Evolutionary conservation across 176 grass and related monocot genomes (phyloP), one percentile per base, ranked within the genome.

Genomic region (Metroxylon sagu): DNA sequence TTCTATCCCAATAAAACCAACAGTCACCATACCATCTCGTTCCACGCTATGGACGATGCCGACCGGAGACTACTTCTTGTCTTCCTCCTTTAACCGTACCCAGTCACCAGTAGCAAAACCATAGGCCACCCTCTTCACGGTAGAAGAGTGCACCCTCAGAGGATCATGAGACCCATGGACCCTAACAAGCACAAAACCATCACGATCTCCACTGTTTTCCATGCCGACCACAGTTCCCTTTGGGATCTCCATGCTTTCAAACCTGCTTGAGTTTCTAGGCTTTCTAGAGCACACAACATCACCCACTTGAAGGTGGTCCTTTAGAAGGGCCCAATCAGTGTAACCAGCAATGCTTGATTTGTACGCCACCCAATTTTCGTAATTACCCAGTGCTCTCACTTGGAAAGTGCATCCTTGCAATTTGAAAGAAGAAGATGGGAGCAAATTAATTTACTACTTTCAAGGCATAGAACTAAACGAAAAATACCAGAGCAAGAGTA

Each of bases 11-110:
- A 98, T 98, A 61, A 98, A 67, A 29, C 87, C 93, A 54, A 88
- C 84, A 1, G 66, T 48, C 8, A 85, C 87, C 18, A 29, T 50
- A 57, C 87, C 93, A 10, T 68, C 65, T 23, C 88, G 84, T 60
- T 74, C 79, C 15, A 92, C 83, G 59, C 84, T 85, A 54, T 92
- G 93, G 59, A 98, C 81, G 82, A 98, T 85, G 51, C 93, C 93
- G 0, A 92, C 76, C 15, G 77, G 81, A 29, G 84, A 92, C n/a
- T 52, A 59, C 56, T 77, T 85, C 64, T 77, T 90, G 64, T 80
- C 72, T 14, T 92, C 87, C 58, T 88, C 79, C 74, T 65, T 85
- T 25, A 92, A 66, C 23, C 81, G 74, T 19, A 98, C 87, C 93
- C 93, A 98, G 61, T 89, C 84, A 48, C 93, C 87, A 17, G 73